Evolutionary conservation across 345 rosid species (phyloP), one percentile per base, ranked within the genome.

Genomic region (Murraya paniculata): DNA sequence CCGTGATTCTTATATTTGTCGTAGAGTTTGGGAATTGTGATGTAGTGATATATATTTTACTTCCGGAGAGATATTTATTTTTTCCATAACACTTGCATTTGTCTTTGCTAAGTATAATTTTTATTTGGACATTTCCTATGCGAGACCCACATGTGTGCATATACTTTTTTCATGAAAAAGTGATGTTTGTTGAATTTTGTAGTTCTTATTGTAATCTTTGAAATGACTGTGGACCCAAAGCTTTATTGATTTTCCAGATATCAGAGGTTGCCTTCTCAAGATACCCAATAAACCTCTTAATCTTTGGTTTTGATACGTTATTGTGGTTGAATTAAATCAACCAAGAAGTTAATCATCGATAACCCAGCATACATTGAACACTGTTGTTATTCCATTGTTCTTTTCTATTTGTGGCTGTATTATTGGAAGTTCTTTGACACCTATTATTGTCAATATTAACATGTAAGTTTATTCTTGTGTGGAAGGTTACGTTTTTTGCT

Each of bases 71-170:
- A 30, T 70, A 39, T 8, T 27, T 18, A 22, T 60, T 19, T 73
- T 59, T 22, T 27, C 36, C 56, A 61, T 74, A 19, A 59, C 27
- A 24, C 6, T 74, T 27, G 38, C 28, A 19, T 45, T 41, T 61
- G 77, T 39, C 77, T 62, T 61, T 74, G 77, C 69, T 41, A 53
- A 61, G 39, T 61, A 27, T 27, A 74, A 27, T 61, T 74, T 74
- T 48, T 69, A 30, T 74, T 74, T 61, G 77, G 77, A 74, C 69
- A 74, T 61, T 74, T 74, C 68, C 69, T 45, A 74, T 24, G 39
- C 69, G 38, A 61, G 77, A 74, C 77, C 77, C 77, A 74, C 77
- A 74, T 74, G 77, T 73, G 68, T 41, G 58, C 59, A 21, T 62
- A 28, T 13, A 62, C 77, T 62, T 74, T 74, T 36, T 57, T 74